A percentile compares a stretch with the other conserved stretches of the same genome.
Evolutionary conservation across 805 yeast species (phyloP).

Genomic region (Pichia eremophila): DNA sequence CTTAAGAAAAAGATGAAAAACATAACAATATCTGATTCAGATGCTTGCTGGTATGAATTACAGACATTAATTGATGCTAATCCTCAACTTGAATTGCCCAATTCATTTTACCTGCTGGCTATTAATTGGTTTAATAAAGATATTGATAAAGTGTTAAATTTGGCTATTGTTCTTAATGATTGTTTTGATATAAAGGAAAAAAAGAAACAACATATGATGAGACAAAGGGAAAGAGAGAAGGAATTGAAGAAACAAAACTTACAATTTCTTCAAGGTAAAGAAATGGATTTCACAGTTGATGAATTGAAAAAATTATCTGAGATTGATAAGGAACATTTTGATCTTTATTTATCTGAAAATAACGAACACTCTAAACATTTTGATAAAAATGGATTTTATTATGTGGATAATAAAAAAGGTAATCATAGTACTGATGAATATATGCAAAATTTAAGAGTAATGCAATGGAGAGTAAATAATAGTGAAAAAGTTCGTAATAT

Average conservation of each 20-base stretch:
- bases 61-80: conserved; percentile 27
- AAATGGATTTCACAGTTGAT: too few species aligned
- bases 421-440: background rate
- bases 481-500: background rate
- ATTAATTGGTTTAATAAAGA: conserved; percentile 38
- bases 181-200: background rate
- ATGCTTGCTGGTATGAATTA: conserved; percentile 22
- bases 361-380: too few species aligned
- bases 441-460: background rate
- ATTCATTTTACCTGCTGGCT: conserved; percentile 31
- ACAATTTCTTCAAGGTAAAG: too few species aligned
- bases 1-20: background rate
- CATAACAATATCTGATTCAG: background rate
- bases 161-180: conserved; percentile 25
- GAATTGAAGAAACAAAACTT: background rate
- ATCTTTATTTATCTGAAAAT: too few species aligned
- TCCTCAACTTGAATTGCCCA: conserved; percentile 28
- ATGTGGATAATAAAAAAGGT: background rate
- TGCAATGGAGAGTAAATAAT: background rate
- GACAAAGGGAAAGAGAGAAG: background rate
- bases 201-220: background rate
- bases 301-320: too few species aligned
- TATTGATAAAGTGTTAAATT: conserved; percentile 27
- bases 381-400: background rate
- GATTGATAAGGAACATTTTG: too few species aligned